A percentile compares a stretch with the other conserved stretches of the same genome.
phyloP scores from a whole-genome alignment of 1,284 basidiomycete species.

The Puccinia polysora region DNA sequence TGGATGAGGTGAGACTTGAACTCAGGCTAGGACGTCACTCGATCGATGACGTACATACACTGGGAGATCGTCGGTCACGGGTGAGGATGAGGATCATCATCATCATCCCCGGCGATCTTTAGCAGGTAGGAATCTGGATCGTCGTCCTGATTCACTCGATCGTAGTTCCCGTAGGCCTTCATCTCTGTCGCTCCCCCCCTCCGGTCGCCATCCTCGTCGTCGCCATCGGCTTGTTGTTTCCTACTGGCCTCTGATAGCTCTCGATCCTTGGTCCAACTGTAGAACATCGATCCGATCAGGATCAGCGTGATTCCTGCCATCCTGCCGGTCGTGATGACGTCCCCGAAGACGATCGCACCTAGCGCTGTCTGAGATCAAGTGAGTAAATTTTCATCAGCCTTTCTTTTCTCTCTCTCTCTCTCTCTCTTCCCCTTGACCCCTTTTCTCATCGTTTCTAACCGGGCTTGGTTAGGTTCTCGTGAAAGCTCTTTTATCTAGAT shows the following conservation, averaged over 20 bases:
- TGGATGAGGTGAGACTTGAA: too few relatives aligned
- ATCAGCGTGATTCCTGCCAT: constrained; percentile 72
- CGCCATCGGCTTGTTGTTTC: constrained; percentile 7
- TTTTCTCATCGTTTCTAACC: too few relatives aligned
- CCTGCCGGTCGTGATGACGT: constrained; percentile 69
- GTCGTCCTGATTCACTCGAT: background rate
- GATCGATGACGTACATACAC: too few relatives aligned
- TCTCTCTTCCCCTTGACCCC: too few relatives aligned
- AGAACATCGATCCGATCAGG: constrained; percentile 71
- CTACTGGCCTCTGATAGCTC: constrained; percentile 57
- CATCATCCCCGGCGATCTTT: background rate
- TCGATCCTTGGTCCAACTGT: constrained; percentile 75
- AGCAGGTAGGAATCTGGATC: background rate
- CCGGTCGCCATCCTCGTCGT: too few relatives aligned
- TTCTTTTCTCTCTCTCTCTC: background rate
- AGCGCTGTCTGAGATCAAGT: constrained; percentile 69
- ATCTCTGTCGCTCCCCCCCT: too few relatives aligned
- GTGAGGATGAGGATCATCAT: too few relatives aligned
- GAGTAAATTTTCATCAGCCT: constrained; percentile 52
- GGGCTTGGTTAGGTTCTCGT: too few relatives aligned
- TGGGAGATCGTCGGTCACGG: too few relatives aligned
- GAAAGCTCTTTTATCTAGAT: too few relatives aligned
- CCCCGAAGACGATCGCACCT: constrained; percentile 68
- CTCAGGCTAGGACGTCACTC: too few relatives aligned
- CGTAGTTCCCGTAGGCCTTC: background rate